These are phyloP conservation scores for Bryoerythrophyllum caledonicum DNA, from an alignment of 225 moss, liverwort and hornwort genomes.

Conservation along the genomic window DNA sequence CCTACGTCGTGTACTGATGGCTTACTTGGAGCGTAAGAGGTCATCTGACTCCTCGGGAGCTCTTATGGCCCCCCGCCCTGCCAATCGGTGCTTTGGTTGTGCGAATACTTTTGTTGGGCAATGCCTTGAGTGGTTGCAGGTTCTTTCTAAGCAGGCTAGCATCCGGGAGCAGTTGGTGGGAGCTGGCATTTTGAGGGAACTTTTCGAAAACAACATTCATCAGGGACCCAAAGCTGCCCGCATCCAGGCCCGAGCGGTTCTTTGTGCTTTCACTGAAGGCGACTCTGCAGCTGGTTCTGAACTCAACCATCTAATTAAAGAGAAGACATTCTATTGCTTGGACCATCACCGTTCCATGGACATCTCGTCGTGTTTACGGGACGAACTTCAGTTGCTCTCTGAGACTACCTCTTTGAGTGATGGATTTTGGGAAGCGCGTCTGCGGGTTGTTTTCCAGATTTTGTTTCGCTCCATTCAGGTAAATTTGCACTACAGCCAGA, in stretches of 20 bases:
- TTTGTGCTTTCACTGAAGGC: slow-evolving; percentile 92
- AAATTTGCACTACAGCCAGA: slow-evolving; percentile 19
- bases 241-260: slow-evolving; percentile 86
- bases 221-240: slow-evolving; percentile 95
- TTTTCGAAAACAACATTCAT: slow-evolving; percentile 99
- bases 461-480: slow-evolving; percentile 97
- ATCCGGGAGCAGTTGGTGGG: slow-evolving; percentile 84
- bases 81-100: slow-evolving; percentile 97
- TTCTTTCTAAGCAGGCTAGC: slow-evolving; percentile 76
- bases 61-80: slow-evolving; percentile 61
- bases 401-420: slow-evolving; percentile 88
- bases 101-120: slow-evolving; percentile 98
- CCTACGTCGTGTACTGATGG: slow-evolving; percentile 88
- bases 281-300: slow-evolving; percentile 82
- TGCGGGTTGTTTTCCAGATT: slow-evolving; percentile 96
- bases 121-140: slow-evolving; percentile 98
- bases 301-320: slow-evolving; percentile 84
- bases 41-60: slow-evolving; percentile 43
- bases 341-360: slow-evolving; percentile 99
- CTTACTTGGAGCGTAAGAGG: slow-evolving; percentile 87
- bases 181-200: slow-evolving; percentile 89
- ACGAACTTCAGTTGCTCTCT: slow-evolving; percentile 97
- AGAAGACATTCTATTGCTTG: slow-evolving; percentile 96
- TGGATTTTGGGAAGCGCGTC: slow-evolving; percentile 92
- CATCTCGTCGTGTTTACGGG: slow-evolving; percentile 92